Evolutionary conservation across 176 grass and related monocot genomes (phyloP), one percentile per base, ranked within the genome.

Genomic region (Otatea glauca): DNA sequence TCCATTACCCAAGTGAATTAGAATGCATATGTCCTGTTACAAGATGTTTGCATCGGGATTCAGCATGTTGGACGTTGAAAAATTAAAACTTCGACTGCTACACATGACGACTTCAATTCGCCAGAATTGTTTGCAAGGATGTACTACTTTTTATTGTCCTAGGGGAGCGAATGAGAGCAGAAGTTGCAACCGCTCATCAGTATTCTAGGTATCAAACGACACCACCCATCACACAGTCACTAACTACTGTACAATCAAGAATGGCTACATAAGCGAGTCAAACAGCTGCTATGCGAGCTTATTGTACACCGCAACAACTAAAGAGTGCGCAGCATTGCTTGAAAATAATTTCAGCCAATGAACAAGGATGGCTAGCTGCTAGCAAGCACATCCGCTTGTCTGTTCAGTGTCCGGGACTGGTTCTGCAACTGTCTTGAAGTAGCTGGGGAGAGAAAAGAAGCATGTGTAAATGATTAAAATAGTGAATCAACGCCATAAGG

Each of bases 301-400:
- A 70, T 65, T 77, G 45, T 82, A 71, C 38, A 75, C 21, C 6
- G 60, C 39, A 21, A 61, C 20, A 73, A 27, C n/a, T 48, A 15
- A 7, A 45, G 13, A 25, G 27, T 29, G 64, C 4, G 18, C 23
- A 5, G 14, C 21, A 14, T 65, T 44, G 14, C 5, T 42, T 39
- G 45, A 54, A 72, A 55, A 53, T 20, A 38, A 73, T 20, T 37
- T 35, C 21, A 76, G 60, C 44, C 14, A 83, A 24, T 35, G 74
- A 21, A 67, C 54, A 43, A 48, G 80, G 80, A 61, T 63, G 58
- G 24, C 50, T 38, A 51, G 60, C 17, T 80, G 50, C 78, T 96
- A 98, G 80, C 96, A 98, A 13, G 91, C 93, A 72, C 96, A 98
- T 83, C 91, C 91, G 23, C 89, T 82, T 66, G 73, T 92, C 65